Evolutionary conservation across 2,329 filamentous ascomycete species (phyloP).

Genomic region (Ciborinia camelliae): DNA sequence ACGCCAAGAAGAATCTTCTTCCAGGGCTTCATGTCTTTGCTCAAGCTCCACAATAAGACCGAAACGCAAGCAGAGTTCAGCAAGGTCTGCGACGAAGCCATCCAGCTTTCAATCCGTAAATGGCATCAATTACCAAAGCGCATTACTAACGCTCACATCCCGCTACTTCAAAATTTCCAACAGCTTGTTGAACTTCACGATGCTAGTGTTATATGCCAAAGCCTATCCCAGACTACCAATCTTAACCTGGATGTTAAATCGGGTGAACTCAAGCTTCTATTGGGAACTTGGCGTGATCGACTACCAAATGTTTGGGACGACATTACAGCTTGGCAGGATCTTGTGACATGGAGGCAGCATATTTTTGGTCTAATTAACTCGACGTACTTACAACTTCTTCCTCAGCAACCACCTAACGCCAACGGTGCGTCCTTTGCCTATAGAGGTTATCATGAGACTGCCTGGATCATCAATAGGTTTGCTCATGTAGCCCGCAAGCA

Average conservation of each 20-base stretch:
- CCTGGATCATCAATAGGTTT: constrained; percentile 99
- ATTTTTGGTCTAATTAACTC: constrained; percentile 97
- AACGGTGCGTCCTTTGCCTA: constrained; percentile 94
- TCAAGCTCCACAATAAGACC: constrained; percentile 89
- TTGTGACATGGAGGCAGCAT: constrained; percentile 99
- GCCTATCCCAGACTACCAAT: constrained; percentile 78
- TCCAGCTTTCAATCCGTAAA: constrained; percentile 93
- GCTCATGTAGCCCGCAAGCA: constrained; percentile 97
- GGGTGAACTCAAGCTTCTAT: constrained; percentile 86
- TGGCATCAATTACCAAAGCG: constrained; percentile 97
- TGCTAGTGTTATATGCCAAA: constrained; percentile 92
- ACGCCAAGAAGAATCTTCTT: constrained; percentile 94
- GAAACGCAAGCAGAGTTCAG: constrained; percentile 80
- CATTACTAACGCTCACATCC: constrained; percentile 92
- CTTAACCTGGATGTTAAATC: constrained; percentile 90
- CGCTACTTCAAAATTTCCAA: constrained; percentile 95
- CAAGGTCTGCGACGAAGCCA: constrained; percentile 90
- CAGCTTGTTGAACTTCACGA: constrained; percentile 96
- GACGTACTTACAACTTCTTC: constrained; percentile 83
- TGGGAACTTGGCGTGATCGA: constrained; percentile 93
- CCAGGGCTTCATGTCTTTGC: constrained; percentile 94
- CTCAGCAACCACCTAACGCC: constrained; percentile 74
- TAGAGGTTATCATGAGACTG: constrained; percentile 95
- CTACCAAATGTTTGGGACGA: constrained; percentile 99
- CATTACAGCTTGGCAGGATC: constrained; percentile 97